These are phyloP conservation scores for Irpex rosettiformis DNA, from an alignment of 1,284 basidiomycete genomes.

Conservation along the genomic window DNA sequence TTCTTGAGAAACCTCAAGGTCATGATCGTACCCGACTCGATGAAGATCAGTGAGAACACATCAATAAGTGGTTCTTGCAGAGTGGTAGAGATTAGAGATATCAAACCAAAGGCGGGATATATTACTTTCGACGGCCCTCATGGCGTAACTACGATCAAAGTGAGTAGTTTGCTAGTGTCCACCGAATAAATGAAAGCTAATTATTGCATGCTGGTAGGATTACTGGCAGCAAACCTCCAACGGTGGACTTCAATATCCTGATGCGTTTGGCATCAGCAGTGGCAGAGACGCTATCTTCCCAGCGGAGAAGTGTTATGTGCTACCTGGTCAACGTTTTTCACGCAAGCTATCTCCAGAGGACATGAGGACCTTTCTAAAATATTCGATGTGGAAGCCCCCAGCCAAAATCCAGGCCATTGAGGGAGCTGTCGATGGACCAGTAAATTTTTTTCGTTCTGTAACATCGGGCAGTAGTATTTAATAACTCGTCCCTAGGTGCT, in stretches of 20 bases:
- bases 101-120: constrained; percentile 2
- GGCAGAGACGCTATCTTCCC: constrained; percentile 10
- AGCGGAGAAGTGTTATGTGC: constrained; percentile 7
- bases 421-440: constrained; percentile 3
- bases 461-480: not conserved
- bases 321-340: constrained; percentile 12
- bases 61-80: not conserved
- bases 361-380: constrained; percentile 5
- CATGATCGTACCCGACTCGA: not conserved
- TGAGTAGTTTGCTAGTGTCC: not conserved
- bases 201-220: constrained; percentile 1
- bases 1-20: constrained; percentile 9
- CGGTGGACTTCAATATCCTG: not conserved
- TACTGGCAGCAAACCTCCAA: constrained; percentile 5
- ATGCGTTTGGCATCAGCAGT: constrained; percentile 6
- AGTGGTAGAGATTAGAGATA: constrained; percentile 1
- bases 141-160: constrained; percentile 2
- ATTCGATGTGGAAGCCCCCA: constrained; percentile 1
- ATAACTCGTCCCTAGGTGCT: constrained; percentile 1
- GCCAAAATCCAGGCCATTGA: constrained; percentile 1
- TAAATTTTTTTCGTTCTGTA: not conserved
- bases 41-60: not conserved
- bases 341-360: constrained; percentile 11
- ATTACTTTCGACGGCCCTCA: constrained; percentile 6
- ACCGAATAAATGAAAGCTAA: not conserved